Evolutionary conservation across 2,329 filamentous ascomycete species (phyloP), one percentile per base, ranked within the genome.

Genomic region (Aureobasidium vineae): DNA sequence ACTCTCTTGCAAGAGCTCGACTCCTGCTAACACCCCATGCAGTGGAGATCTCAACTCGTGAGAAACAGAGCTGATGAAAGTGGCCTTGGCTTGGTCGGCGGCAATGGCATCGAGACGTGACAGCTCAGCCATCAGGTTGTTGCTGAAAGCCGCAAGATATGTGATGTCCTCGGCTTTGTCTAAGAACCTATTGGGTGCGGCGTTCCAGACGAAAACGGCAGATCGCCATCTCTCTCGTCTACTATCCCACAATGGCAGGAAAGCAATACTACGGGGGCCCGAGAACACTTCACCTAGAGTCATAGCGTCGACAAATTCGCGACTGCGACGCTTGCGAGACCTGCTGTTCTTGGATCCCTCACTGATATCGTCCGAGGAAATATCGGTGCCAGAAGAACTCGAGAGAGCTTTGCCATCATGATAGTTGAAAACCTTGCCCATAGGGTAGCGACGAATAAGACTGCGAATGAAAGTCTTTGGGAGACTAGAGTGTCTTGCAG

Each of bases 1-100:
- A 1, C 78, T 83, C 3, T 81, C 80, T 3, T 78, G 76, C 3
- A 85, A 70, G 6, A 84, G 77, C 68, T 85, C 83, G 1, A 79
- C 75, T n/a, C 80, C 83, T 1, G 80, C 82, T 19, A 81, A 73
- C 40, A 80, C 78, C 33, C 79, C 82, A 65, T 80, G 83, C 43
- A 79, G 72, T n/a, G 77, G 83, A 36, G 73, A 80, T 5, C 82
- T 74, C 13, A 85, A 74, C 68, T 85, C 83, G 69, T 85, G 83
- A 38, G 77, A 80, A 16, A 85, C 79, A 0, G 79, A 82, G 0
- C 79, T 79, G 11, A 85, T 79, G 49, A 85, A 82, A 5, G 82
- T 81, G 0, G 78, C 77, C 66, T 85, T 85, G 19, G 80, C 78
- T 67, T 79, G 77, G 33, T 82, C 79, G 5, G 77, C 73, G 10